Conservation (phyloP, 768 basidiomycete genomes). For the Ramaria rubella region DNA sequence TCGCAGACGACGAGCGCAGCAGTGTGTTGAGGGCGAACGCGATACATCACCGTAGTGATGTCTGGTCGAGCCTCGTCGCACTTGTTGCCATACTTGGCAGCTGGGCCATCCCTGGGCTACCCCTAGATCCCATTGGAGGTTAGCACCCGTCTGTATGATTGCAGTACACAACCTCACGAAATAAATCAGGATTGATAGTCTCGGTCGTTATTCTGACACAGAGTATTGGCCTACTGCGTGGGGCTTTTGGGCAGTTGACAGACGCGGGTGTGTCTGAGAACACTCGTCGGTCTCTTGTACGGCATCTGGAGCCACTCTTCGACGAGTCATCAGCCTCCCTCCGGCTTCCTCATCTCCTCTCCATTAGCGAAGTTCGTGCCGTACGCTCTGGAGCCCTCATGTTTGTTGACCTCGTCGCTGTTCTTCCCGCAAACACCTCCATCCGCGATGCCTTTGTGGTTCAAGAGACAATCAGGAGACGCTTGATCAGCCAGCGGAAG, state of each 20-base stretch:
- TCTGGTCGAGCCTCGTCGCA: slow-evolving; percentile 87
- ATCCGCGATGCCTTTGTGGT: slow-evolving; percentile 52
- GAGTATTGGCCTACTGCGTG: slow-evolving; percentile 56
- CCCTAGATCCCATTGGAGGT: slow-evolving; percentile 94
- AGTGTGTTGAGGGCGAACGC: slow-evolving; percentile 95
- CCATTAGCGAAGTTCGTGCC: slow-evolving; percentile 54
- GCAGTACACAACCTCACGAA: not conserved
- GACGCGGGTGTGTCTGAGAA: slow-evolving; percentile 68
- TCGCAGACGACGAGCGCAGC: slow-evolving; percentile 86
- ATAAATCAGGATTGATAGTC: slow-evolving; percentile 63
- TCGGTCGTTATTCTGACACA: slow-evolving; percentile 84
- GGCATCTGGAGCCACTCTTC: slow-evolving; percentile 51
- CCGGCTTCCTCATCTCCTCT: slow-evolving; percentile 30
- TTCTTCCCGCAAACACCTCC: slow-evolving; percentile 53
- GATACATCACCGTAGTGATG: slow-evolving; percentile 95
- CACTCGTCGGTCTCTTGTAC: slow-evolving; percentile 48
- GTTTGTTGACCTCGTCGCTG: slow-evolving; percentile 74
- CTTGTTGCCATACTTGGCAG: slow-evolving; percentile 89
- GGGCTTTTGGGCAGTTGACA: slow-evolving; percentile 74
- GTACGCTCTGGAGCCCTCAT: slow-evolving; percentile 75
- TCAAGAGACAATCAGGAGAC: slow-evolving; percentile 52
- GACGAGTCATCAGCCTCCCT: slow-evolving; percentile 21
- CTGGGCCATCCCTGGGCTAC: slow-evolving; percentile 75
- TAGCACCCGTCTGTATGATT: slow-evolving; percentile 16
- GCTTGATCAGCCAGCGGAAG: slow-evolving; percentile 49